These are phyloP conservation scores for Exophiala viscosa DNA, from an alignment of 2,329 filamentous ascomycete species.

Conservation along the genomic window DNA sequence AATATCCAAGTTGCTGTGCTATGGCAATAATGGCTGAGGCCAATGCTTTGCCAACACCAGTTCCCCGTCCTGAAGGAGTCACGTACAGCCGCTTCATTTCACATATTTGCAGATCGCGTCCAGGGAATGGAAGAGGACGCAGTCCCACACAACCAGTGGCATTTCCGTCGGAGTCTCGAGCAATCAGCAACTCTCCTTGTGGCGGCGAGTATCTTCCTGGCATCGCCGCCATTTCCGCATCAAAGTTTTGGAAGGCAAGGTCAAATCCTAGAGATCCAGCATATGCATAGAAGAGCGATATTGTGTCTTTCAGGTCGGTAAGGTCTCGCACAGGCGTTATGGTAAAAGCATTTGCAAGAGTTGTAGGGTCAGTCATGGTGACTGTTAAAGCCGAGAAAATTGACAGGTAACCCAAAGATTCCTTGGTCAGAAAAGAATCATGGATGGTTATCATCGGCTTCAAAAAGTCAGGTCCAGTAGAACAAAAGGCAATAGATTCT, in stretches of 20 bases:
- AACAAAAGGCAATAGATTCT: no score
- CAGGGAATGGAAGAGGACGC: conserved; percentile 15
- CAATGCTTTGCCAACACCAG: conserved; percentile 49
- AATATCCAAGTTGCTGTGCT: conserved; percentile 49
- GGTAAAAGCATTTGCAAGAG: conserved; percentile 2
- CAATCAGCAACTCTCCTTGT: conserved; percentile 50
- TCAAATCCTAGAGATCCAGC: conserved; percentile 49
- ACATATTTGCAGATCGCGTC: conserved; percentile 30
- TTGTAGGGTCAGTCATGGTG: neutral
- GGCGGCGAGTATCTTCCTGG: conserved; percentile 53
- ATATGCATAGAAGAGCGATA: conserved; percentile 44
- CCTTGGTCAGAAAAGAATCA: no score
- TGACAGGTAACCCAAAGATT: no score
- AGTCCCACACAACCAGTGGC: conserved; percentile 24
- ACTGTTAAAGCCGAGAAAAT: neutral
- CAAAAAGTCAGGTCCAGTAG: no score
- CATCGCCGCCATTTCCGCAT: conserved; percentile 49
- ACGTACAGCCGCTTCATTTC: conserved; percentile 61
- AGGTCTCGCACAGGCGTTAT: conserved; percentile 37
- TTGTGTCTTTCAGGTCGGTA: conserved; percentile 42
- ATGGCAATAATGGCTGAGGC: conserved; percentile 43
- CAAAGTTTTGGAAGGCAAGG: conserved; percentile 56
- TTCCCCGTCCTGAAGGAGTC: conserved; percentile 45
- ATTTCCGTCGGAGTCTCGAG: conserved; percentile 30
- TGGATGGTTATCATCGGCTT: no score